Evolutionary conservation across 768 basidiomycete genomes (phyloP), one percentile per base, ranked within the genome.

Genomic region (Podaxis carcinomalis): DNA sequence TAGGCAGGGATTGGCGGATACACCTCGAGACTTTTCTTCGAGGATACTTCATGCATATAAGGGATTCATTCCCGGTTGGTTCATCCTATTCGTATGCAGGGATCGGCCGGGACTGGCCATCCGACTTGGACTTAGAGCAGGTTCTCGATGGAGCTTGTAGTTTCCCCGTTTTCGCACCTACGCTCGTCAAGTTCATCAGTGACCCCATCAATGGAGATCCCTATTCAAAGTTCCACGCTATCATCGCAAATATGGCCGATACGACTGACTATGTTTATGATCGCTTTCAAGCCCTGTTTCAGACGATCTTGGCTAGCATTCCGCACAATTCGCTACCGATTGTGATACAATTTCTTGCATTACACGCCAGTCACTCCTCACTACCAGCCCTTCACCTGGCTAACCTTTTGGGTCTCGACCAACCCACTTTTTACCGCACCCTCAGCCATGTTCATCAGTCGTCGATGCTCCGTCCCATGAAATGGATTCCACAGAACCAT

Each of bases 141-240:
- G 32, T 32, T 32, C 32, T 32, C 6, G 32, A 32, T 32, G 32
- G 32, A 32, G 32, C 32, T 3, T 32, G 32, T 9, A 61, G 63
- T 4, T 63, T 62, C 32, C 65, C 62, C 51, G 44, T 65, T 36
- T 67, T 58, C 44, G 64, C 63, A 4, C 56, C 62, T 16, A 65
- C 63, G 0, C 61, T 56, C 2, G 19, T 62, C n/a, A 50, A 57
- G 37, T 67, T 57, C 37, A 54, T 67, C 11, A 47, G 39, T 63
- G 70, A 68, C 57, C 54, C 51, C 4, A 19, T 2, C 2, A 10
- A 32, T 32, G 51, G 21, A 3, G 40, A 52, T 46, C 58, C 58
- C 0, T 27, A 59, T n/a, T 44, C 51, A 5, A 27, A 36, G 14
- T 40, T 53, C 28, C 14, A 35, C 6, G 51, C n/a, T 14, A 21